phyloP scores from a whole-genome alignment of 176 grass and related monocot species.

The Chrysopogon serrulatus region DNA sequence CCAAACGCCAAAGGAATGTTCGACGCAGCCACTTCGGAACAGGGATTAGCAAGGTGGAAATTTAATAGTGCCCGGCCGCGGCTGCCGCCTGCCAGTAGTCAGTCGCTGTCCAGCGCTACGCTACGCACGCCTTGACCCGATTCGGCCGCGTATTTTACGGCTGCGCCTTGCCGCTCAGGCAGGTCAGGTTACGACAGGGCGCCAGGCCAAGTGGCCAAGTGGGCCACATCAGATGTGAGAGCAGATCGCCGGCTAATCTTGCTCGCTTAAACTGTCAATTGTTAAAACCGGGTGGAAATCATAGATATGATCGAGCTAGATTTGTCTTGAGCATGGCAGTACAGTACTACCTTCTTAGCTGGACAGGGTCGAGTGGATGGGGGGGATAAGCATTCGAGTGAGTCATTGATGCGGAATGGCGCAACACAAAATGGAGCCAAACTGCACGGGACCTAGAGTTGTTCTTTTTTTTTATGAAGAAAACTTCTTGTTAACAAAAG shows the following conservation, averaged over 20 bases:
- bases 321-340: background rate
- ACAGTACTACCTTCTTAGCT: background rate
- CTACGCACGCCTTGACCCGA: background rate
- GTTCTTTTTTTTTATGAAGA: too few relatives aligned
- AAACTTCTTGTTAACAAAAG: background rate
- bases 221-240: constrained; percentile 9
- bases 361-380: background rate
- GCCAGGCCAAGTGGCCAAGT: background rate
- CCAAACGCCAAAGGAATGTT: constrained; percentile 1
- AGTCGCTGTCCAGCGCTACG: constrained; percentile 16
- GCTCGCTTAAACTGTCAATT: background rate
- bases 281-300: background rate
- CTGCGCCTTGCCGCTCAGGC: background rate
- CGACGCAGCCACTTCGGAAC: constrained; percentile 13
- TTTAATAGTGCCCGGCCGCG: background rate
- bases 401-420: background rate
- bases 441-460: background rate
- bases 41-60: background rate
- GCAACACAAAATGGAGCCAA: background rate
- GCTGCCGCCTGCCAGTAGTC: background rate
- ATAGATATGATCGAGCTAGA: background rate
- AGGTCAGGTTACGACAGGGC: background rate
- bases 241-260: background rate
- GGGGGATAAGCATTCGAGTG: too few relatives aligned
- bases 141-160: background rate